phyloP scores from a whole-genome alignment of 306 rosid species.

The Castanospermum australe region DNA sequence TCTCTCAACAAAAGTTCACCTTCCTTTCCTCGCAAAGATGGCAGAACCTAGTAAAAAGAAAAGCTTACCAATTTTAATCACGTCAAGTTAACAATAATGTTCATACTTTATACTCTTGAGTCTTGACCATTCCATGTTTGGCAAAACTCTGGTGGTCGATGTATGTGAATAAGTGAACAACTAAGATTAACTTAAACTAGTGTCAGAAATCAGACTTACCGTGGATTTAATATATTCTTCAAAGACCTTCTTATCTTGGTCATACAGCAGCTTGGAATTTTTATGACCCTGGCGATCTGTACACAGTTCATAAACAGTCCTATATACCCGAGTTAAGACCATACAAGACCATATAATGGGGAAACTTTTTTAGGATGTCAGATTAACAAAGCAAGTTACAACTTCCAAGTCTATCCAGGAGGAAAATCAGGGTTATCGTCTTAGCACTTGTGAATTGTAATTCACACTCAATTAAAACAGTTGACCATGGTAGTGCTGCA shows the following conservation, averaged over 20 bases:
- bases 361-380: neutral
- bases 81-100: neutral
- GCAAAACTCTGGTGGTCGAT: neutral
- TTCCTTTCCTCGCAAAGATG: conserved; percentile 69
- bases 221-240: conserved; percentile 62
- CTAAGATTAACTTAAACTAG: neutral
- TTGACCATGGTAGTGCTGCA: neutral
- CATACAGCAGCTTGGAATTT: conserved; percentile 62
- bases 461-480: neutral
- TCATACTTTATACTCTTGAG: neutral
- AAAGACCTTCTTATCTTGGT: conserved; percentile 55
- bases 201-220: conserved; percentile 37
- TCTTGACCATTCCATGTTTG: neutral
- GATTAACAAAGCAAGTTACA: neutral
- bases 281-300: conserved; percentile 42
- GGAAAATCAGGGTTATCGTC: neutral
- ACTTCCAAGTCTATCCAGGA: neutral
- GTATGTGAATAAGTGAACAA: neutral
- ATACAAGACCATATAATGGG: neutral
- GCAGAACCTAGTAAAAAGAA: conserved; percentile 58
- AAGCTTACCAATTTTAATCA: neutral
- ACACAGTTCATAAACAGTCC: conserved; percentile 69
- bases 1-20: conserved; percentile 68
- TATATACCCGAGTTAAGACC: conserved; percentile 29
- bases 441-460: neutral